Conservation (phyloP, 2,329 filamentous ascomycete species). For the Penicillium olsonii region DNA sequence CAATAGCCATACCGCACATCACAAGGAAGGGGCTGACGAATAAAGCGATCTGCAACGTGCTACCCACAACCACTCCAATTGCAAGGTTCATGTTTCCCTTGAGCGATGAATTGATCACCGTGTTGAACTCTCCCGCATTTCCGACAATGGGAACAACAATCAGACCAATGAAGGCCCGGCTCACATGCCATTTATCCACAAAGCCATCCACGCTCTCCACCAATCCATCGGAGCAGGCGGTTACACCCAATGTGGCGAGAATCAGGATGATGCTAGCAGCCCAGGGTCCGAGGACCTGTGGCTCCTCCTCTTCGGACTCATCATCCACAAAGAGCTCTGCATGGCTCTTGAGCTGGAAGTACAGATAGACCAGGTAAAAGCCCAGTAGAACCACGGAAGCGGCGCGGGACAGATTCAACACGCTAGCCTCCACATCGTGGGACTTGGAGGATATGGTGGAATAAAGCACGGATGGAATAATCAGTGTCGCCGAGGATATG, state of each 20-base stretch:
- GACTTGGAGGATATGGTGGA: slow-evolving; percentile 15
- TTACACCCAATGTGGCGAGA: slow-evolving; percentile 20
- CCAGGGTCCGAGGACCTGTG: slow-evolving; percentile 12
- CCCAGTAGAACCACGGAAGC: slow-evolving; percentile 57
- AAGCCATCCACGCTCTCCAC: slow-evolving; percentile 58
- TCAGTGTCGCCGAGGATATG: slow-evolving; percentile 72
- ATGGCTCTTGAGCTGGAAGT: slow-evolving; percentile 52
- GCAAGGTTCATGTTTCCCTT: slow-evolving; percentile 62
- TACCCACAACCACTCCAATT: slow-evolving; percentile 57
- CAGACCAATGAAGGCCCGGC: slow-evolving; percentile 59
- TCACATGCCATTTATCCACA: slow-evolving; percentile 53
- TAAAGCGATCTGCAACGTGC: slow-evolving; percentile 58
- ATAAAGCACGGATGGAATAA: slow-evolving; percentile 60
- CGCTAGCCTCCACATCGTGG: slow-evolving; percentile 10
- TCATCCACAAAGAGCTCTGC: slow-evolving; percentile 18
- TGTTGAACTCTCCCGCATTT: slow-evolving; percentile 60
- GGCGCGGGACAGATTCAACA: slow-evolving; percentile 48
- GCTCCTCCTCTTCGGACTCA: slow-evolving; percentile 14
- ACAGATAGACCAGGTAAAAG: slow-evolving; percentile 56
- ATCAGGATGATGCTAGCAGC: slow-evolving; percentile 20
- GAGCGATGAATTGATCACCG: slow-evolving; percentile 55
- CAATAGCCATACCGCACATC: slow-evolving; percentile 58
- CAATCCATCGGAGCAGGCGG: slow-evolving; percentile 38
- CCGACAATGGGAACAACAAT: slow-evolving; percentile 60
- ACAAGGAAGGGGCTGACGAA: slow-evolving; percentile 60